Percentiles rank a stretch among this genome's conserved stretches.
Conservation (phyloP, 176 grass and related monocot genomes). For the Cenchrus americanus region DNA sequence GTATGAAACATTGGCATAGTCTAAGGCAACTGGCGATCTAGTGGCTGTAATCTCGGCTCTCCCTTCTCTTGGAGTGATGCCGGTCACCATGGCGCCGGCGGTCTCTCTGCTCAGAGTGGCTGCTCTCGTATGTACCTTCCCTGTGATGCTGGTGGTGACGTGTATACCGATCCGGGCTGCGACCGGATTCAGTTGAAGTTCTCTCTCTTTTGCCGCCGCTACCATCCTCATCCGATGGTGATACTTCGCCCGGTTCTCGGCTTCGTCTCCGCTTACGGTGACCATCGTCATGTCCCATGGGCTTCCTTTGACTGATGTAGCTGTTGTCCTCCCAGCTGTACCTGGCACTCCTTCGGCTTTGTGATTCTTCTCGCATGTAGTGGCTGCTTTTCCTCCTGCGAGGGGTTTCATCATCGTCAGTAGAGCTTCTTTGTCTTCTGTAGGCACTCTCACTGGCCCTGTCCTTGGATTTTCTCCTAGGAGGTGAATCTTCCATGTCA, state of each 20-base stretch:
- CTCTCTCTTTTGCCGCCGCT: constrained; percentile 33
- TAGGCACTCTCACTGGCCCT: constrained; percentile 26
- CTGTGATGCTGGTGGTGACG: constrained; percentile 34
- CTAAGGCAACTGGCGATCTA: background rate
- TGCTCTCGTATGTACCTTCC: constrained; percentile 33
- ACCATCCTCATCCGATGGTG: constrained; percentile 44
- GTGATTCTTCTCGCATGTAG: constrained; percentile 43
- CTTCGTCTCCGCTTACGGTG: constrained; percentile 26
- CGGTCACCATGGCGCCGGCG: constrained; percentile 1
- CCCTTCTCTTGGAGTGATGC: constrained; percentile 39
- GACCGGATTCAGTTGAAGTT: constrained; percentile 22
- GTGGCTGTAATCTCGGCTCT: constrained; percentile 40
- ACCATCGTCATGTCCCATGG: background rate
- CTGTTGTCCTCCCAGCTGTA: constrained; percentile 42
- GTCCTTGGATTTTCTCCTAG: constrained; percentile 47
- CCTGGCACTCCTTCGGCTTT: constrained; percentile 28
- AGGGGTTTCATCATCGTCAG: constrained; percentile 20
- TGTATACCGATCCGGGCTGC: constrained; percentile 25
- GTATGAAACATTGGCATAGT: background rate
- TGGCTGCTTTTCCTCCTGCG: constrained; percentile 31
- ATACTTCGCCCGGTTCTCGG: constrained; percentile 41
- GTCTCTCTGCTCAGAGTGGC: constrained; percentile 30
- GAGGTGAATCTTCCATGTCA: constrained; percentile 58
- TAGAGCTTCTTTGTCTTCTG: constrained; percentile 45
- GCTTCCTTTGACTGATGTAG: constrained; percentile 42